These are phyloP conservation scores for Picea abies DNA, from an alignment of 83 land plant genomes.

Conservation along the genomic window DNA sequence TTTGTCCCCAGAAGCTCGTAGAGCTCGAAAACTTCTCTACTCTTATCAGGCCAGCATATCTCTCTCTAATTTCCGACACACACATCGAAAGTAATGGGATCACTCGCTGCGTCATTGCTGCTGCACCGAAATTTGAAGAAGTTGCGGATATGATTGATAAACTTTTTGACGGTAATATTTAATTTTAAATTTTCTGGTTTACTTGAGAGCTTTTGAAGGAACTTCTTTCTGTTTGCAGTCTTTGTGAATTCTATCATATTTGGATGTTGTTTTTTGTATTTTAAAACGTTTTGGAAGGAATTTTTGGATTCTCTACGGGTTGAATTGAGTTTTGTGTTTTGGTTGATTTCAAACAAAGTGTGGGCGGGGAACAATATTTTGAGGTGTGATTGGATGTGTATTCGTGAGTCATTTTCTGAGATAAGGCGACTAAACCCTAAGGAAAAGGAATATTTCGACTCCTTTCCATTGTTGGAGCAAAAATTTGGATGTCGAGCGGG, in stretches of 20 bases:
- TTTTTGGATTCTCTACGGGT: neutral
- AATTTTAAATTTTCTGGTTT: neutral
- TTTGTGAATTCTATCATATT: neutral
- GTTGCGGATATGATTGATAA: constrained; percentile 66
- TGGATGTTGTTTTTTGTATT: neutral
- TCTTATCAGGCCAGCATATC: no score
- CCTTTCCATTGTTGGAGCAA: constrained; percentile 63
- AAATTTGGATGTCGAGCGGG: constrained; percentile 91
- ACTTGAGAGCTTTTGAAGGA: no score
- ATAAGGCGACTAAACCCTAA: constrained; percentile 62
- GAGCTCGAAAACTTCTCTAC: no score
- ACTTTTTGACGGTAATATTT: constrained; percentile 70
- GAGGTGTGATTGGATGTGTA: constrained; percentile 72
- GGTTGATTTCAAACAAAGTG: constrained; percentile 51
- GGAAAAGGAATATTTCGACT: constrained; percentile 71
- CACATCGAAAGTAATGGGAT: constrained; percentile 73
- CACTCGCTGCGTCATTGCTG: constrained; percentile 40
- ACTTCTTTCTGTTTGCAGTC: neutral
- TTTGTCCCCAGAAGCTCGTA: no score
- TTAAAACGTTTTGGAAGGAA: no score
- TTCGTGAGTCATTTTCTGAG: constrained; percentile 75
- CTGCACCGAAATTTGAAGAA: constrained; percentile 67
- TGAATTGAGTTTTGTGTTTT: neutral
- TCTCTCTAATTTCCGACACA: constrained; percentile 39
- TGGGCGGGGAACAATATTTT: constrained; percentile 95